phyloP scores from a whole-genome alignment of 2,329 filamentous ascomycete genomes.

The Fusarium palustre region DNA sequence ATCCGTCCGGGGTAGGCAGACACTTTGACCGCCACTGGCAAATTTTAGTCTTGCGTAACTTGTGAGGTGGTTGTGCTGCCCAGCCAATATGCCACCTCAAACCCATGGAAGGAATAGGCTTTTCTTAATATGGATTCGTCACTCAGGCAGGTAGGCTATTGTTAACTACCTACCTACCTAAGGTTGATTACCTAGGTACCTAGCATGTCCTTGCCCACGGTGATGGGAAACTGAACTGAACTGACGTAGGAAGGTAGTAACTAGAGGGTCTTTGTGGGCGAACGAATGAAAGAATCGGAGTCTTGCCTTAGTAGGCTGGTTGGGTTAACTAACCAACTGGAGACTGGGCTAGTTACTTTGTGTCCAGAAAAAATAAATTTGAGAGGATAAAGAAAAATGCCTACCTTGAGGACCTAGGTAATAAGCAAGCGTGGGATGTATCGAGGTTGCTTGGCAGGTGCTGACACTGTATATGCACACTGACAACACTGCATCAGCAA shows the following conservation, averaged over 20 bases:
- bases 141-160: constrained; percentile 10
- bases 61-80: background rate
- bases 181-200: too few species aligned
- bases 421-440: constrained; percentile 14
- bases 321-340: constrained; percentile 26
- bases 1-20: background rate
- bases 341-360: background rate
- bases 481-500: constrained; percentile 9
- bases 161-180: too few species aligned
- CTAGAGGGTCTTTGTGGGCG: constrained; percentile 11
- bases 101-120: background rate
- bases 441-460: background rate
- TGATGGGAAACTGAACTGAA: constrained; percentile 31
- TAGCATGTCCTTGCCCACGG: constrained; percentile 43
- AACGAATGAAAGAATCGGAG: constrained; percentile 30
- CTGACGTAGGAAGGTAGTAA: constrained; percentile 16
- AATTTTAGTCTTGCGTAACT: background rate
- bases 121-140: constrained; percentile 14
- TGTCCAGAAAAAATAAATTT: background rate
- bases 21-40: background rate
- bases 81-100: background rate
- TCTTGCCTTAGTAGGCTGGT: constrained; percentile 1
- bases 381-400: background rate
- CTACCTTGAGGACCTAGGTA: too few species aligned
- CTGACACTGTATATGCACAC: constrained; percentile 29